Base-by-base conservation (phyloP, 768 basidiomycete species). In the Lanmaoa rubissima region DNA sequence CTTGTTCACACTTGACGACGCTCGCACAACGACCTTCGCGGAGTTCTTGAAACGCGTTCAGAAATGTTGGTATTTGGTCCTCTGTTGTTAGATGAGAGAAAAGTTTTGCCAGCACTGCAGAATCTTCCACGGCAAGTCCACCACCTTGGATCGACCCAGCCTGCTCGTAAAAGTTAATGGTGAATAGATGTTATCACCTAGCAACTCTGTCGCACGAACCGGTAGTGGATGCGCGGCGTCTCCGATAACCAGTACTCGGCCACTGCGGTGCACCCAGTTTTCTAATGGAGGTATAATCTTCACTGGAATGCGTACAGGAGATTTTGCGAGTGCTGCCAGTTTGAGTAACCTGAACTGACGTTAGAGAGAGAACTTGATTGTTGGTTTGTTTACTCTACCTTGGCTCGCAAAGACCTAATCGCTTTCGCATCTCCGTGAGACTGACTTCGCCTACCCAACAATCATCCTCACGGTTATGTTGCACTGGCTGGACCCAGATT, bases 191-290 rank as follows among this genome's bases (percentile, higher is more conserved):
- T 36, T 13, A 46, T 26, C 28, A 46, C 21, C n/a, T 11, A 24
- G 21, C 9, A 40, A 0, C n/a, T 44, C 32, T 21, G 12, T 59
- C 58, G 24, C 6, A 72, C 78, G 54, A 61, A 81, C 84, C 65
- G 81, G 70, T 36, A 82, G 68, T 14, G 84, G 81, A 66, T 86
- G 84, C 0, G 81, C 83, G 2, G 84, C 83, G 52, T 85, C 82
- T 48, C 84, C 86, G n/a, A 84, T 75, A 16, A 86, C 68, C 16
- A 81, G 76, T 21, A 81, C 68, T 48, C 76, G 73, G 9, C 78
- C 80, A 19, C 68, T 65, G 12, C 78, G 73, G 61, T 84, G 82
- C 7, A 80, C 78, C 70, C 81, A 77, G 46, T 72, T 76, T 32
- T 84, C 80, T 21, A 81, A 64, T 13, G 74, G 70, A 4, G 68